Conservation (phyloP, 345 rosid species). For the Brassica incana region DNA sequence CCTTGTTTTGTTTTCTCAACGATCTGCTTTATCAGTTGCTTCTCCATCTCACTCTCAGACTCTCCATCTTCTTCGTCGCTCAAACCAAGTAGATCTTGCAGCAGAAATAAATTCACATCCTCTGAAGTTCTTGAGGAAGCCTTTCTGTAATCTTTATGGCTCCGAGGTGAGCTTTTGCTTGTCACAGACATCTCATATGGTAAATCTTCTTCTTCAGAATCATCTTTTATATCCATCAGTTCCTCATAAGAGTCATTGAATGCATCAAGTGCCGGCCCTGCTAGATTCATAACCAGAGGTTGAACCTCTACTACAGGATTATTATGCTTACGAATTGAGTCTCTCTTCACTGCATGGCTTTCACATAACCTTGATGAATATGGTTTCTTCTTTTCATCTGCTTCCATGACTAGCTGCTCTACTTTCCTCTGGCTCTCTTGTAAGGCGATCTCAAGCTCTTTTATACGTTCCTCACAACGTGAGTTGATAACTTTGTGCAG, state of each 20-base stretch:
- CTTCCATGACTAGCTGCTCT: constrained; percentile 45
- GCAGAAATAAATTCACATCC: constrained; percentile 2
- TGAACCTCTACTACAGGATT: constrained; percentile 38
- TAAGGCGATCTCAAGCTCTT: constrained; percentile 66
- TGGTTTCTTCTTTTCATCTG: constrained; percentile 37
- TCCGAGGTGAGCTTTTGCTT: constrained; percentile 37
- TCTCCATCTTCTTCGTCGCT: constrained; percentile 36
- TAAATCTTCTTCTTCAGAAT: constrained; percentile 47
- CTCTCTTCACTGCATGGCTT: constrained; percentile 30
- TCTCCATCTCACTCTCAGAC: constrained; percentile 59
- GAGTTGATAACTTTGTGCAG: constrained; percentile 67
- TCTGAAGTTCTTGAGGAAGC: constrained; percentile 26
- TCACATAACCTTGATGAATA: constrained; percentile 32
- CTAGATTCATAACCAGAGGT: constrained; percentile 62
- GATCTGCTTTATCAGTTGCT: constrained; percentile 66
- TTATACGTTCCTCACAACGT: constrained; percentile 41
- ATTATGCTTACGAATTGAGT: neutral
- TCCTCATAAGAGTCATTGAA: constrained; percentile 68
- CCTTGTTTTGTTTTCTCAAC: constrained; percentile 80
- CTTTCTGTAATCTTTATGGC: neutral
- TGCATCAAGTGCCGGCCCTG: constrained; percentile 72
- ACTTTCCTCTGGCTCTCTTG: constrained; percentile 64
- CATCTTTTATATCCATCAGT: constrained; percentile 53
- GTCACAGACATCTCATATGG: constrained; percentile 30
- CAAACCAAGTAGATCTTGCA: constrained; percentile 37